Evolutionary conservation across 176 grass and related monocot genomes (phyloP).

Genomic region (Hyparrhenia diplandra): DNA sequence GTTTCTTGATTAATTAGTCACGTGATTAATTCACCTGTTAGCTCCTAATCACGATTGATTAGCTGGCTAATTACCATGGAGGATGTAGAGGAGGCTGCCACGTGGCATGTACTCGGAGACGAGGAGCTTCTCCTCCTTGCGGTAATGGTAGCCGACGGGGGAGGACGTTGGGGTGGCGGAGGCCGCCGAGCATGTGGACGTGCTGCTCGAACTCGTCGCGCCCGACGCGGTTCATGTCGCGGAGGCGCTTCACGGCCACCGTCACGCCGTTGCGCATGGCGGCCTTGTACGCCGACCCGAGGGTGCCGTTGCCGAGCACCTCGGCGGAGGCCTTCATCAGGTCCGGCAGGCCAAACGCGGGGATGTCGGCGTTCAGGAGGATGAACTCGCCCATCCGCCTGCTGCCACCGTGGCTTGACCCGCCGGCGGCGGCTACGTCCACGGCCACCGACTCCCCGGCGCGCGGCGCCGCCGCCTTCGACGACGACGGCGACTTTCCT

Average conservation of each 20-base stretch:
- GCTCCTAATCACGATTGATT: too few relatives aligned
- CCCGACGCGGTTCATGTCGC: conserved; percentile 80
- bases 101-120: conserved; percentile 68
- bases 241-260: conserved; percentile 71
- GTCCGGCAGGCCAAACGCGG: conserved; percentile 64
- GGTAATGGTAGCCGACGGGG: conserved; percentile 67
- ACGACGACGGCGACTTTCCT: not conserved
- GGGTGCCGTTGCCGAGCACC: conserved; percentile 72
- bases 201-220: conserved; percentile 66
- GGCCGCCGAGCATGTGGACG: conserved; percentile 44
- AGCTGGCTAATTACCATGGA: too few relatives aligned
- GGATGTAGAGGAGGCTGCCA: conserved; percentile 83
- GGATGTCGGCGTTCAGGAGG: conserved; percentile 37
- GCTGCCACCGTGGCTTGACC: conserved; percentile 5
- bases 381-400: conserved; percentile 49
- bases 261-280: conserved; percentile 58
- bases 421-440: not conserved
- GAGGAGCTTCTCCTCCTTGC: conserved; percentile 89
- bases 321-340: conserved; percentile 88
- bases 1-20: too few relatives aligned
- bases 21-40: too few relatives aligned
- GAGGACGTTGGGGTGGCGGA: conserved; percentile 77
- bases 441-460: not conserved
- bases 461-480: too few relatives aligned
- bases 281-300: conserved; percentile 84